Base-by-base conservation (phyloP, 2,329 filamentous ascomycete genomes). In the Scytalidium sp. region DNA sequence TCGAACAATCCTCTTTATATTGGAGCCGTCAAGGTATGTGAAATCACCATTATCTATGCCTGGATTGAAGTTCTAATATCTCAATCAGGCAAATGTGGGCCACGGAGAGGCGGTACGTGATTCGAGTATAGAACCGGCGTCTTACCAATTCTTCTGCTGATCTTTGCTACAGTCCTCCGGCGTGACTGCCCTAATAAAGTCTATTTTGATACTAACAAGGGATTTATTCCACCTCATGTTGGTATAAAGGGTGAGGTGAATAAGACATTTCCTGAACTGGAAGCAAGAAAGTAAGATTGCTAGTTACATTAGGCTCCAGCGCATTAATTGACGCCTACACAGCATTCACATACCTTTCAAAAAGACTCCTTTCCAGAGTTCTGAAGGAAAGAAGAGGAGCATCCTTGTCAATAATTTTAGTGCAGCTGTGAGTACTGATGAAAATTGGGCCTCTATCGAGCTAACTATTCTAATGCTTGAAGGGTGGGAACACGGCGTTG, bases 21-120 rank as follows among this genome's bases (percentile, higher is more conserved):
- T 0, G 85, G 85, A 5, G 74, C 83, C 0, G 75, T 82, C 5
- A 88, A 88, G 58, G n/a, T n/a, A n/a, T n/a, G n/a, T n/a, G n/a
- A n/a, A n/a, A n/a, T n/a, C n/a, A n/a, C 75, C 81, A 3, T 2
- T 83, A 83, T 0, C 82, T 87, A 61, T 21, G 41, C n/a, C 78
- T 76, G 7, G 72, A 36, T 53, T 29, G 50, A 49, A 20, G 51
- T 49, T 17, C 43, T 59, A 19, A 62, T 60, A 46, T n/a, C n/a
- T n/a, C n/a, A n/a, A n/a, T n/a, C n/a, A n/a, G n/a, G 47, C 60
- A 4, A 65, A 64, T 47, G 46, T 66, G 3, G 64, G 64, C 11
- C 64, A 67, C 45, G 42, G 55, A 6, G 62, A 64, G 53, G 57
- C 58, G 15, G 55, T 50, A n/a, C n/a, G n/a, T n/a, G n/a, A n/a